Conservation (phyloP, 208 protist species). For the Acanthamoeba triangularis region DNA sequence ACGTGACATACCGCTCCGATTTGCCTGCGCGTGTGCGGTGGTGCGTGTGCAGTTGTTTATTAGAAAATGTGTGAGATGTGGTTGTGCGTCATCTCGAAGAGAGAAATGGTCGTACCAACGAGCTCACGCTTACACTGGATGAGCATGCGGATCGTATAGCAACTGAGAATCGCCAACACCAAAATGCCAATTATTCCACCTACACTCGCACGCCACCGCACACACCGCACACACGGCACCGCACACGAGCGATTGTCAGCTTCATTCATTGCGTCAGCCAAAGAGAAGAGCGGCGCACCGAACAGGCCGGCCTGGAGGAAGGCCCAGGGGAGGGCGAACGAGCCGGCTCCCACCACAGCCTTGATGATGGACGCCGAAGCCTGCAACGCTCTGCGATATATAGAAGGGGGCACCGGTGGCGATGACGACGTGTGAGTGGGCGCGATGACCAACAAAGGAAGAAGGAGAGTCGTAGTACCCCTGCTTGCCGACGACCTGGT, state of each 20-base stretch:
- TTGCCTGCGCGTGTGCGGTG: too few species aligned
- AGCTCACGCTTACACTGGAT: constrained; percentile 76
- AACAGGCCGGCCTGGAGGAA: constrained; percentile 71
- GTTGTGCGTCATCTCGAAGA: too few species aligned
- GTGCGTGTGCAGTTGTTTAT: too few species aligned
- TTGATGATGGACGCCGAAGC: constrained; percentile 78
- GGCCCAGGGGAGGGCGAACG: constrained; percentile 77
- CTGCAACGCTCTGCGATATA: not conserved
- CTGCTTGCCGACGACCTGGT: constrained; percentile 39
- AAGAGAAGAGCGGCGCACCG: not conserved
- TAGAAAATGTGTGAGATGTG: too few species aligned
- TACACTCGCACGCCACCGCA: not conserved
- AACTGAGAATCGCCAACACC: constrained; percentile 55
- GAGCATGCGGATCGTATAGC: constrained; percentile 74
- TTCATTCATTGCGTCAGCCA: too few species aligned
- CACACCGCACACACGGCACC: not conserved
- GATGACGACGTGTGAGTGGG: not conserved
- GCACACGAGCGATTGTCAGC: not conserved
- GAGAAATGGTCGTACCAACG: too few species aligned
- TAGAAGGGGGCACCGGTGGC: not conserved
- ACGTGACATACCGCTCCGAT: not conserved
- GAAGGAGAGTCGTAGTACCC: too few species aligned
- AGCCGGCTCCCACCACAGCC: constrained; percentile 78
- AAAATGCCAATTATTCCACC: constrained; percentile 69
- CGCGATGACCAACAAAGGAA: not conserved